These are phyloP conservation scores for Musa itinerans DNA, from an alignment of 176 grass and related monocot genomes.

Conservation along the genomic window DNA sequence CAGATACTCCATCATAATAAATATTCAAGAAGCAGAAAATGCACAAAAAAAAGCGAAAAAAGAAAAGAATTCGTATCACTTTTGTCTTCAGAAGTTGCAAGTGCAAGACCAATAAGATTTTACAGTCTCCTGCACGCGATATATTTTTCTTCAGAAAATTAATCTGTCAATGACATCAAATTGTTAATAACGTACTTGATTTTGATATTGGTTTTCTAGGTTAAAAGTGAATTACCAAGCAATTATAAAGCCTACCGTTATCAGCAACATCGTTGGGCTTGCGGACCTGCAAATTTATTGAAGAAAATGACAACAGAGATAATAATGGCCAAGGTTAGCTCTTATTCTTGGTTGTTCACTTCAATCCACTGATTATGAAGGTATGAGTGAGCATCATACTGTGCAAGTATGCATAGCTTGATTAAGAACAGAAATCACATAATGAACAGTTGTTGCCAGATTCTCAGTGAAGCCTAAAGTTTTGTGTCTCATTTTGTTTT, in stretches of 20 bases:
- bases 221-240: slow-evolving; percentile 68
- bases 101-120: no score
- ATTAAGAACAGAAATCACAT: no score
- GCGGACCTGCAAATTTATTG: slow-evolving; percentile 59
- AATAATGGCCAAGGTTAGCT: slow-evolving; percentile 35
- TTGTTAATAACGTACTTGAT: not conserved
- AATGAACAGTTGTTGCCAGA: no score
- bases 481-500: not conserved
- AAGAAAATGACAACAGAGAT: slow-evolving; percentile 53
- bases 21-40: no score
- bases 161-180: no score
- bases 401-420: not conserved
- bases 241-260: slow-evolving; percentile 55
- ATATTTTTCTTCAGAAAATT: no score
- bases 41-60: not conserved
- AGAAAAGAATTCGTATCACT: no score
- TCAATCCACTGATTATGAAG: no score
- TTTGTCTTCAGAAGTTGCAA: no score
- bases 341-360: not conserved
- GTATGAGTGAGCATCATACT: not conserved
- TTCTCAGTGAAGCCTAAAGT: not conserved
- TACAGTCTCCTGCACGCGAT: no score
- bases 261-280: slow-evolving; percentile 76
- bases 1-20: no score
- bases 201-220: slow-evolving; percentile 16